phyloP scores from a whole-genome alignment of 2,329 filamentous ascomycete genomes.

The Waltergamsia citrina region DNA sequence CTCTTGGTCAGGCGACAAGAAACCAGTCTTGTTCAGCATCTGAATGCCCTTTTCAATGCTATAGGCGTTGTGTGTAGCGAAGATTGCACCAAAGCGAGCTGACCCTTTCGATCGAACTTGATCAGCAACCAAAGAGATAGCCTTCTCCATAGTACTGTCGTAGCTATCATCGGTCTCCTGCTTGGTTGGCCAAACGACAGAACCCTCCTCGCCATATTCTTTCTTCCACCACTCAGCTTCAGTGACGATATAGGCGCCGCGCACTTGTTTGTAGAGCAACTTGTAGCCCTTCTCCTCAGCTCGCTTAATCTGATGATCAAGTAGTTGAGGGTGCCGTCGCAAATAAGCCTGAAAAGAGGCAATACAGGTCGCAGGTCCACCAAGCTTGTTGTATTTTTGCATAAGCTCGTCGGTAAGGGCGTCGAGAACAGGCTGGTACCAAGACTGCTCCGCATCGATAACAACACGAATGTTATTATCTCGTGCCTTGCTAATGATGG shows the following conservation, averaged over 20 bases:
- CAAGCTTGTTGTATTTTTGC: conserved; percentile 11
- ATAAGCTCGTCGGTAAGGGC: conserved; percentile 11
- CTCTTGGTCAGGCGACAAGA: neutral
- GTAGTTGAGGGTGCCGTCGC: conserved; percentile 10
- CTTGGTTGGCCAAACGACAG: conserved; percentile 6
- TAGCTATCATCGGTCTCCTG: neutral
- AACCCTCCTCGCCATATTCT: conserved; percentile 5
- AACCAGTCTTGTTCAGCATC: neutral
- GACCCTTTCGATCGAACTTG: conserved; percentile 5
- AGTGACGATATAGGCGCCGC: conserved; percentile 1
- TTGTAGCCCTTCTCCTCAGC: conserved; percentile 11
- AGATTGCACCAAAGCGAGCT: conserved; percentile 6
- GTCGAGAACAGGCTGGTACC: conserved; percentile 12
- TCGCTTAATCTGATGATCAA: conserved; percentile 10
- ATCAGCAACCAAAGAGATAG: conserved; percentile 11
- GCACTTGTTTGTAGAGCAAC: conserved; percentile 7
- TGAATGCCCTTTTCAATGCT: neutral
- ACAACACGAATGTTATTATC: conserved; percentile 11
- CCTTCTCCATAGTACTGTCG: conserved; percentile 15
- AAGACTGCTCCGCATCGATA: conserved; percentile 11
- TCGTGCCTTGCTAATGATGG: conserved; percentile 8
- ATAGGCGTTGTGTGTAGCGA: conserved; percentile 2
- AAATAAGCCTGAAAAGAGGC: conserved; percentile 12
- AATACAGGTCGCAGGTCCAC: conserved; percentile 10
- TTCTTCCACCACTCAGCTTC: neutral